Evolutionary conservation across 352 stramenopile genomes (phyloP), one percentile per base, ranked within the genome.

Genomic region (Phytophthora litchii): DNA sequence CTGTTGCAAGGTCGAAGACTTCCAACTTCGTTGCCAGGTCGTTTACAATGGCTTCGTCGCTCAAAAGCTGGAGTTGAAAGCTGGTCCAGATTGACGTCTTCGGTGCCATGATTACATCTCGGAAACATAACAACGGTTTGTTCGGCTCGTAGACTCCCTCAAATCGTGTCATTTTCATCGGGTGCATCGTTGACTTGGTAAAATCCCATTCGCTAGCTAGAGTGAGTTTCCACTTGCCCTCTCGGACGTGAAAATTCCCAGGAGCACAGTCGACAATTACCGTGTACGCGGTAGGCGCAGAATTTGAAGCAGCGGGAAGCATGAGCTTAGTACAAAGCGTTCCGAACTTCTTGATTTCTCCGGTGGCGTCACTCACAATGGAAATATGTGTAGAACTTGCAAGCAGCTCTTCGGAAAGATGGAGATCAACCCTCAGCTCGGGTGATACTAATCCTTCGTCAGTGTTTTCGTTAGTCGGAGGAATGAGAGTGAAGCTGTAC

Each of bases 141-240:
- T 94, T 94, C 16, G 84, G 74, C 23, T 72, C 75, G 47, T 89
- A 94, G 0, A 40, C 25, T 1, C 75, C 82, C 27, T 60, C 68
- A 36, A 89, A 93, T 1, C 46, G 53, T 3, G 70, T 89, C 17
- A 75, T 35, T 43, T 67, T 74, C 46, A 76, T 80, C 23, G 61
- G 47, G 37, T 79, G 67, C 8, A 70, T 64, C 8, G 66, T 70
- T 1, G 67, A 57, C 21, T 75, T 66, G 16, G 61, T 64, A 41
- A 85, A 86, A 17, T 63, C 48, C 41, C 78, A 78, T 32, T 70
- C 66, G 40, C 79, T 89, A 3, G 73, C 79, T 1, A 93, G 19
- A 1, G 78, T 77, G 16, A 93, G 60, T 35, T 77, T 70, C 79
- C 81, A 93, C 44, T 74, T 78, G 10, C 76, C 80, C 35, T 77